These are phyloP conservation scores for Penicillium angulare DNA, from an alignment of 495 filamentous ascomycete genomes.

Conservation along the genomic window DNA sequence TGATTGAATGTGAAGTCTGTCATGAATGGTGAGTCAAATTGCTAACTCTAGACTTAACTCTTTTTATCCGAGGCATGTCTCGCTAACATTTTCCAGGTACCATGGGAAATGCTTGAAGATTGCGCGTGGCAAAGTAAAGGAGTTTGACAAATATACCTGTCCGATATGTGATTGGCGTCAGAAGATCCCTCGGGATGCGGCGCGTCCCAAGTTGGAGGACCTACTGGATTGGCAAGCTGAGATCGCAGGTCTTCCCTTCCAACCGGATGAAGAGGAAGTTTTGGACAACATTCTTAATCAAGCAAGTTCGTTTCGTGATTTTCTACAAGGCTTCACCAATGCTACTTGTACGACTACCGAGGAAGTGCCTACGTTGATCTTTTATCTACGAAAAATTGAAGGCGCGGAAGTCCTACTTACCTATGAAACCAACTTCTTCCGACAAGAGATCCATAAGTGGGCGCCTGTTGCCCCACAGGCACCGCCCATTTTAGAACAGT, in stretches of 20 bases:
- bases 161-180: slow-evolving; percentile 97
- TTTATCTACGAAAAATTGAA: slow-evolving; percentile 97
- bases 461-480: slow-evolving; percentile 81
- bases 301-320: slow-evolving; percentile 79
- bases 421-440: slow-evolving; percentile 95
- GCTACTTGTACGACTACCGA: slow-evolving; percentile 75
- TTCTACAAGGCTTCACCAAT: slow-evolving; percentile 77
- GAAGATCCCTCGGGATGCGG: slow-evolving; percentile 97
- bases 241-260: slow-evolving; percentile 80
- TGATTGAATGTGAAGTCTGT: slow-evolving; percentile 98
- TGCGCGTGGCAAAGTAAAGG: slow-evolving; percentile 93
- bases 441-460: slow-evolving; percentile 95
- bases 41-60: no score
- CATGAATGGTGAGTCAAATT: slow-evolving; percentile 78
- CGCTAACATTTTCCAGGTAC: slow-evolving; percentile 59
- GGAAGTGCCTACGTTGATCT: slow-evolving; percentile 87
- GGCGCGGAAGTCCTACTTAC: slow-evolving; percentile 92
- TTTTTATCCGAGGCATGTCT: no score
- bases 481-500: slow-evolving; percentile 79
- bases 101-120: slow-evolving; percentile 99
- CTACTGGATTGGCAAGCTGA: slow-evolving; percentile 85
- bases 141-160: slow-evolving; percentile 97
- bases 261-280: slow-evolving; percentile 89
- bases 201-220: slow-evolving; percentile 93
- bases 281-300: slow-evolving; percentile 81